Percentiles rank a stretch among this genome's conserved stretches.
phyloP scores from a whole-genome alignment of 805 yeast genomes.

The Ogataea ganodermae region DNA sequence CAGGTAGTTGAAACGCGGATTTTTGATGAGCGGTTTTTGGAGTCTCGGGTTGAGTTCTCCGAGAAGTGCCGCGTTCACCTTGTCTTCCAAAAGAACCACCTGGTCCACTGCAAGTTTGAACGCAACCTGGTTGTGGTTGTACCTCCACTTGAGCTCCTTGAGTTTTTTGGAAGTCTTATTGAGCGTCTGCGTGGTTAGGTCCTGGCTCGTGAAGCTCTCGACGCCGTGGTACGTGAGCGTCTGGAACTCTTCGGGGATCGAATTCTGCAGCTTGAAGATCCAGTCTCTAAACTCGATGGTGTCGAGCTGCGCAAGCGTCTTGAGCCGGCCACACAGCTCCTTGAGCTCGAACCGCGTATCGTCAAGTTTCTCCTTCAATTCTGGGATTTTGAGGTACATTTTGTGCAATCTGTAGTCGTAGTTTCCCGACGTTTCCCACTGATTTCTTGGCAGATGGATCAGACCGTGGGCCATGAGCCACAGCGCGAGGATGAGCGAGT shows the following conservation, averaged over 20 bases:
- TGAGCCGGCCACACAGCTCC: slow-evolving; percentile 63
- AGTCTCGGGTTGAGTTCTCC: slow-evolving; percentile 36
- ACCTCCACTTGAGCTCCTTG: slow-evolving; percentile 52
- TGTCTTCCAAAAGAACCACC: slow-evolving; percentile 58
- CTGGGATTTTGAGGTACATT: slow-evolving; percentile 56
- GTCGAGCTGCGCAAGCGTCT: slow-evolving; percentile 49
- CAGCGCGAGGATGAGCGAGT: slow-evolving; percentile 69
- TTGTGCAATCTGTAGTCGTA: slow-evolving; percentile 33
- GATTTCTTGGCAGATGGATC: slow-evolving; percentile 59
- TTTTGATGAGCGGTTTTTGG: slow-evolving; percentile 23
- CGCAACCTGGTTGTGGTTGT: slow-evolving; percentile 56
- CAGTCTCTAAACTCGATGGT: slow-evolving; percentile 58
- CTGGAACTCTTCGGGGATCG: slow-evolving; percentile 42
- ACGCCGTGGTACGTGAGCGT: slow-evolving; percentile 27
- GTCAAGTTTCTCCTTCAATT: slow-evolving; percentile 56
- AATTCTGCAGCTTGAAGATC: slow-evolving; percentile 58
- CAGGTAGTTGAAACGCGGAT: slow-evolving; percentile 45
- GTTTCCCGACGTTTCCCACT: slow-evolving; percentile 26
- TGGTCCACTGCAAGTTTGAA: slow-evolving; percentile 52
- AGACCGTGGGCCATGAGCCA: slow-evolving; percentile 88
- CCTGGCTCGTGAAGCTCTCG: slow-evolving; percentile 28
- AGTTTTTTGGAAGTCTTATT: slow-evolving; percentile 53
- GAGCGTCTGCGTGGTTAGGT: slow-evolving; percentile 46
- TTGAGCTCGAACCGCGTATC: slow-evolving; percentile 64
- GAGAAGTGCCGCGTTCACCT: slow-evolving; percentile 43